A percentile compares a stretch with the other conserved stretches of the same genome.
phyloP scores from a whole-genome alignment of 176 grass and related monocot species.

The Triticum timopheevii region DNA sequence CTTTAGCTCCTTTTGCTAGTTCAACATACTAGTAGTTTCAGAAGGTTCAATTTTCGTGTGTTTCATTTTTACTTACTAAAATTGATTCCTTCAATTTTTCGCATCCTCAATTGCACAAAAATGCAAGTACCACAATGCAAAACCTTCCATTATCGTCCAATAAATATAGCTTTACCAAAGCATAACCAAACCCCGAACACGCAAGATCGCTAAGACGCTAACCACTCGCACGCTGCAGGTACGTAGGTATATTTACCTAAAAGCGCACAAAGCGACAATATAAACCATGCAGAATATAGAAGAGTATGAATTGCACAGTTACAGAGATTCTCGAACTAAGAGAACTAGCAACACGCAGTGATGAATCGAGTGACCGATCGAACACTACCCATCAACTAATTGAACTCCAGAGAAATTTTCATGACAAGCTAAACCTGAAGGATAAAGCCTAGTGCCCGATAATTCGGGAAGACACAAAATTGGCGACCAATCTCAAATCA shows the following conservation, averaged over 20 bases:
- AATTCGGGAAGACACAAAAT: not conserved
- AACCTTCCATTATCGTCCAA: not conserved
- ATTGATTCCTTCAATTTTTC: not conserved
- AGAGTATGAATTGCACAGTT: not conserved
- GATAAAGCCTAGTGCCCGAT: not conserved
- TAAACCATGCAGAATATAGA: not conserved
- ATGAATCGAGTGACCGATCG: not conserved
- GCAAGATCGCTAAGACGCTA: not conserved
- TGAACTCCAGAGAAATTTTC: not conserved
- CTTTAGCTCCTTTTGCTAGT: not conserved
- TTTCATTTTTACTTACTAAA: not conserved
- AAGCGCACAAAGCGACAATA: not conserved
- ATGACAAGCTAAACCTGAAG: conserved; percentile 1
- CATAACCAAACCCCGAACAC: not conserved
- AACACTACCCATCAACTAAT: not conserved
- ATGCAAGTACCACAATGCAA: not conserved
- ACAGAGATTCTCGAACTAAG: conserved; percentile 5
- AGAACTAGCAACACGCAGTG: not conserved
- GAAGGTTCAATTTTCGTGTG: not conserved
- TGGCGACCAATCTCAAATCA: not conserved
- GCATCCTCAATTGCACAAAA: not conserved
- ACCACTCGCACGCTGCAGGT: not conserved
- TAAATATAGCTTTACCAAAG: not conserved
- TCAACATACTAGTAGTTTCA: not conserved
- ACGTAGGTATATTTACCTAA: not conserved